Base-by-base conservation (phyloP, 192 early-diverging fungal genomes). In the Linderina pennispora region DNA sequence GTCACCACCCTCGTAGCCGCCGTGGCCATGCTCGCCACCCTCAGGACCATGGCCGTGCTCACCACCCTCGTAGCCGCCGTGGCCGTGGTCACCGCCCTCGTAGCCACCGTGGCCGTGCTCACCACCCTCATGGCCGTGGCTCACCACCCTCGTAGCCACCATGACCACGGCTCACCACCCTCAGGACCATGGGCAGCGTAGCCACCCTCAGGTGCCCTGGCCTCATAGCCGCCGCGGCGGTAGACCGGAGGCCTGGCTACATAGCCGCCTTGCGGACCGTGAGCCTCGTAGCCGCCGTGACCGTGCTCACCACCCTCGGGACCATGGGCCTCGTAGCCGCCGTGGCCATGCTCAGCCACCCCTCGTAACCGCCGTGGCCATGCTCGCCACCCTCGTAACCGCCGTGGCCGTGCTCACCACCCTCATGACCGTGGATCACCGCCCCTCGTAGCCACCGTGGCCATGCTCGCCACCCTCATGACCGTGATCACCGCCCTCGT, bases 371-470 rank as follows among this genome's bases (percentile, higher is more conserved):
- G 22, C 15, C 45, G 15, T 31, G 47, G 11, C 33, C 47, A 23
- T 49, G 15, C 20, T 44, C 26, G 4, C 45, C 35, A 23, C 45
- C 45, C 13, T 23, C 13, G 6, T 31, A 5, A 31, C 28, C 28
- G 28, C 24, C 42, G n/a, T 31, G 42, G 15, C 24, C 48, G 20
- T 41, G 48, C 25, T 28, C 48, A 1, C 32, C 32, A 22, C 36
- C 45, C 10, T 23, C 5, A 4, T 32, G 16, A 14, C 45, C 15
- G 21, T 24, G 40, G 21, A 37, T 43, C 41, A 42, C 33, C 37
- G 40, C 15, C 37, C 44, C 41, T 47, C 33, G 43, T 50, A 44
- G 36, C 34, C 50, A 23, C 41, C 40, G 25, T n/a, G 8, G 34
- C 41, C 33, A 36, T 18, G 13, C 17, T 33, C 13, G 42, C 17